Conservation (phyloP, 495 filamentous ascomycete genomes). For the Penicillium cosmopolitanum region DNA sequence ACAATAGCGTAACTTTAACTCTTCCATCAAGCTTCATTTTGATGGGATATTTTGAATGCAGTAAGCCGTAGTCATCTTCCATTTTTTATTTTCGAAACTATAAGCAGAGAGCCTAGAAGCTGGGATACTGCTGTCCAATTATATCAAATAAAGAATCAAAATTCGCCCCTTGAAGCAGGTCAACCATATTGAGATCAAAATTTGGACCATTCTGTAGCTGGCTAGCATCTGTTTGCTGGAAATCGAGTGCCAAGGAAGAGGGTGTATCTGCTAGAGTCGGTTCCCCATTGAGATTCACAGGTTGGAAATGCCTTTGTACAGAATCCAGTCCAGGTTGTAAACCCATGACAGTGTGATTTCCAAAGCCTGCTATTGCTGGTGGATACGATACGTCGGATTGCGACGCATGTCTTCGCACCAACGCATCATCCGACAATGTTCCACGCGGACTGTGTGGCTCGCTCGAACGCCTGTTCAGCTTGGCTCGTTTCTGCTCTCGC, state of each 20-base stretch:
- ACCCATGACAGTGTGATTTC: neutral
- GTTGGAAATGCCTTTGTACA: neutral
- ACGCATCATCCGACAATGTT: neutral
- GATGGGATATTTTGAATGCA: too few species aligned
- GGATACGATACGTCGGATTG: neutral
- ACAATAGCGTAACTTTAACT: too few species aligned
- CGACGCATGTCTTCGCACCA: neutral
- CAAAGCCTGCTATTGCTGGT: neutral
- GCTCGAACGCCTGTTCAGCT: neutral
- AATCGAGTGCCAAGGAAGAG: constrained; percentile 13
- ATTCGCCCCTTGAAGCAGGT: constrained; percentile 41
- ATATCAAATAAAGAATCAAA: constrained; percentile 45
- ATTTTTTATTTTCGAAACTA: neutral
- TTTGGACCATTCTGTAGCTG: constrained; percentile 26
- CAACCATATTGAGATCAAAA: constrained; percentile 44
- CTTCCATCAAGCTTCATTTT: too few species aligned
- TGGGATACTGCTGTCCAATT: constrained; percentile 43
- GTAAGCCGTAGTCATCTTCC: neutral
- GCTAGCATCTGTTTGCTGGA: constrained; percentile 16
- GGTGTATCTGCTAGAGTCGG: neutral
- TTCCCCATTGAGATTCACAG: neutral
- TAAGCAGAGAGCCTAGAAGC: constrained; percentile 23
- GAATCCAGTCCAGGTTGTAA: neutral
- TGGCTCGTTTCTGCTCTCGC: constrained; percentile 3
- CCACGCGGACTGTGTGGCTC: neutral